Evolutionary conservation across 1,284 basidiomycete species (phyloP), one percentile per base, ranked within the genome.

Genomic region (Austroboletus novae-zelandiae): DNA sequence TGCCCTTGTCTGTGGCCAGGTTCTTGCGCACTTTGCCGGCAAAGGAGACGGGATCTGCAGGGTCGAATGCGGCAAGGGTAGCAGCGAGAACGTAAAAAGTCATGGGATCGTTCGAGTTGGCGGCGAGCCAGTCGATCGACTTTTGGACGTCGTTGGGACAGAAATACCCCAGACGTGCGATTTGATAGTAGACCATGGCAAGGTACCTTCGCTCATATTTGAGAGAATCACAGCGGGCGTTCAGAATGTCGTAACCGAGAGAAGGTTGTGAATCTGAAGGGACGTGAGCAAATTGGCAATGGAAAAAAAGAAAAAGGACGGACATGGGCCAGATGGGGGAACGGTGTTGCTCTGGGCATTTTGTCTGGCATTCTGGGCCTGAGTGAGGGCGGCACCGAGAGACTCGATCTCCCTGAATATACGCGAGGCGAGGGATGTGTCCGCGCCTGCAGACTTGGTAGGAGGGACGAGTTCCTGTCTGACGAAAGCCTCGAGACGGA

Each of bases 1-100:
- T 69, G 10, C 65, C 59, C 29, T 62, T 62, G 57, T 82, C 78
- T 0, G 67, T 73, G 11, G 76, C 74, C 18, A 87, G 64, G 11
- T 55, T 61, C 55, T 74, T 72, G 42, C 84, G 78, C 32, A 70
- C 61, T 32, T 68, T 63, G 1, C 76, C 79, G 15, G 72, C 65
- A 3, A 61, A 46, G 4, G 75, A 73, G 9, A 70, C 65, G 1
- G 84, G 83, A 55, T 87, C 80, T 23, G 81, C 78, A 2, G 84
- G 73, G 58, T 92, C 87, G 56, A 95, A 80, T 1, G 81, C 77
- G 39, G 79, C 76, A 41, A 93, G 78, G 32, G 86, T 64, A 7
- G 89, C 70, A 1, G 84, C 77, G 47, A 95, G 78, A 50, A 92
- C 64, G 68, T 93, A 91, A 66, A 81, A 81, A 2, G 80, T 78